Conservation (phyloP, 2,329 filamentous ascomycete species). For the Xylaria sp. region DNA sequence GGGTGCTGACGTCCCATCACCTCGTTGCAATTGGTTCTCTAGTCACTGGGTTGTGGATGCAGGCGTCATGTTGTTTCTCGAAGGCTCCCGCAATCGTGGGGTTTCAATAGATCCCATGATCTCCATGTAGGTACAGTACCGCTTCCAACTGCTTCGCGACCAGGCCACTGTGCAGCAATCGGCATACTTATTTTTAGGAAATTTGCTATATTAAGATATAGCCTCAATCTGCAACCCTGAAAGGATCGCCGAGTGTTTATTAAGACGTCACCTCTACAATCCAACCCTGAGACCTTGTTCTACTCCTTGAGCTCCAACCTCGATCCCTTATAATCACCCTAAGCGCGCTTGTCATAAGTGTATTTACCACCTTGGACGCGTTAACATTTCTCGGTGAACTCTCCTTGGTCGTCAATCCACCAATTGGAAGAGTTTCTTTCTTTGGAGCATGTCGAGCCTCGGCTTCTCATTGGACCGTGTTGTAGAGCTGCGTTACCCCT, state of each 20-base stretch:
- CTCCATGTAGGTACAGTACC: conserved; percentile 37
- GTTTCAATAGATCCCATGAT: conserved; percentile 31
- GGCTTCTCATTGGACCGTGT: conserved; percentile 18
- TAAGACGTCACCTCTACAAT: conserved; percentile 48
- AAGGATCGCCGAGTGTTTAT: conserved; percentile 51
- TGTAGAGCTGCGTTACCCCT: conserved; percentile 17
- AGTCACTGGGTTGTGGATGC: conserved; percentile 14
- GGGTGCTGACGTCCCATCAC: conserved; percentile 40
- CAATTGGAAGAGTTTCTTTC: conserved; percentile 25
- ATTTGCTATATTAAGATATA: conserved; percentile 54
- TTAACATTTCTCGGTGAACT: neutral
- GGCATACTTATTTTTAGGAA: conserved; percentile 51
- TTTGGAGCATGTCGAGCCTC: conserved; percentile 9
- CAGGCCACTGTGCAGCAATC: conserved; percentile 38
- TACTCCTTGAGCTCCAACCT: neutral
- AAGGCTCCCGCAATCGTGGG: conserved; percentile 36
- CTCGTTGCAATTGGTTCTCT: conserved; percentile 39
- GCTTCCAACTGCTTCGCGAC: conserved; percentile 32
- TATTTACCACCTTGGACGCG: conserved; percentile 13
- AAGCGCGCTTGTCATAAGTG: conserved; percentile 37
- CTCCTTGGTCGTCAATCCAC: conserved; percentile 9
- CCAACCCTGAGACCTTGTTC: neutral
- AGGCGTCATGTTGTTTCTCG: conserved; percentile 32
- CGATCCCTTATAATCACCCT: conserved; percentile 30
- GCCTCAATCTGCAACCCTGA: conserved; percentile 53